Evolutionary conservation across 2,329 filamentous ascomycete genomes (phyloP), one percentile per base, ranked within the genome.

Genomic region (Cadophora gregata): DNA sequence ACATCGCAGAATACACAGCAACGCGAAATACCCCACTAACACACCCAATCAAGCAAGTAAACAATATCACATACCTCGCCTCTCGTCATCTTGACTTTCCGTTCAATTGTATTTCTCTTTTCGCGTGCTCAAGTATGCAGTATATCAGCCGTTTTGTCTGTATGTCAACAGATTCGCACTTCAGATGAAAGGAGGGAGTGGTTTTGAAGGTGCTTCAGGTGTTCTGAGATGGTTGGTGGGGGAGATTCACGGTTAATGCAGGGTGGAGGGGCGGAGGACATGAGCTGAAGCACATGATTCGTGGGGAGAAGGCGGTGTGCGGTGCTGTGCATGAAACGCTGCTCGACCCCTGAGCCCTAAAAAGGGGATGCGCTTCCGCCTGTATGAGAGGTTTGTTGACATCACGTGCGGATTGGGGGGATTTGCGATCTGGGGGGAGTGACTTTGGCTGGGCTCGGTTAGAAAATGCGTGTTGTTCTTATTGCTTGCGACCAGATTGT

Each of bases 31-130:
- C 29, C 29, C 53, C 53, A 6, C 31, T 33, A 21, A n/a, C 2
- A n/a, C 42, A 45, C 16, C 9, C 42, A 21, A 4, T 45, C 27
- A 55, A 45, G 19, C 8, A 38, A 21, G 25, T 24, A 50, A 59
- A 48, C 48, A 56, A 69, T 55, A 16, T 25, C 62, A 71, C 68
- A 31, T 71, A 75, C 73, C 71, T 75, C 73, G 66, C 73, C 73
- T 71, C 73, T 67, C 27, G 73, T 75, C 73, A 75, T 75, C 31
- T 60, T 74, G 67, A 38, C 58, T 58, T 60, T 33, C 31, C 10
- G 25, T 31, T 59, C 38, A 3, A 45, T n/a, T 29, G 24, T n/a
- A 29, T 19, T 60, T 38, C 5, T 8, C 6, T 38, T 38, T 14
- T 38, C 36, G 6, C 36, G 36, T 16, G 16, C 8, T 38, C 7